Base-by-base conservation (phyloP, 1,284 basidiomycete genomes). In the Schizophyllum commune region DNA sequence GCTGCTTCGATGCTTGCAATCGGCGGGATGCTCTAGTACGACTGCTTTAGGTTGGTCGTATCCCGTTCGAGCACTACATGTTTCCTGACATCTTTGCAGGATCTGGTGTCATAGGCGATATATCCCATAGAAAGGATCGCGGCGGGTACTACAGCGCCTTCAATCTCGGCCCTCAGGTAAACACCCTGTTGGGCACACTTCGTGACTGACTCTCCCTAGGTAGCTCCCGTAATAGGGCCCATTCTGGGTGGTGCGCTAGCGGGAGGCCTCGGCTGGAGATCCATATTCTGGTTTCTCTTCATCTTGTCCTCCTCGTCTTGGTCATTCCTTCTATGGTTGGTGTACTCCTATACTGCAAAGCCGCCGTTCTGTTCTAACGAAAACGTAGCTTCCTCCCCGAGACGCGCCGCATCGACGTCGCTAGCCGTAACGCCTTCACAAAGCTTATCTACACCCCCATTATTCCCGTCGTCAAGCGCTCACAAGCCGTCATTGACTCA, bases 251-350 rank as follows among this genome's bases (percentile, higher is more conserved):
- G 87, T 22, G 77, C 70, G 7, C 71, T 89, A 13, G 72, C 86
- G 8, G 78, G 83, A 56, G 72, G 71, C 7, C 70, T 88, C 1
- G 86, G 86, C 22, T 90, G 88, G 88, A 82, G 89, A 68, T 79
- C 88, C 3, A 88, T 92, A 17, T 93, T 93, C 69, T 92, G 89
- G 89, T 89, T 92, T 68, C 72, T 92, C 8, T 81, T 80, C 60
- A 91, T 91, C 74, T 4, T 85, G 84, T 65, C 75, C 84, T 17
- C 13, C 54, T 88, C 4, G 68, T 78, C 39, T 77, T 90, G 63
- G 68, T 85, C 13, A 67, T 83, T 86, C 88, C 65, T 59, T 83
- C 76, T 54, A 34, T 34, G 60, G 51, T 39, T 17, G 33, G 4
- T n/a, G 7, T 56, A 27, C n/a, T 27, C 27, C 13, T 9, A 57